Evolutionary conservation across 2,329 filamentous ascomycete genomes (phyloP), one percentile per base, ranked within the genome.

Genomic region (Phoma herbarum): DNA sequence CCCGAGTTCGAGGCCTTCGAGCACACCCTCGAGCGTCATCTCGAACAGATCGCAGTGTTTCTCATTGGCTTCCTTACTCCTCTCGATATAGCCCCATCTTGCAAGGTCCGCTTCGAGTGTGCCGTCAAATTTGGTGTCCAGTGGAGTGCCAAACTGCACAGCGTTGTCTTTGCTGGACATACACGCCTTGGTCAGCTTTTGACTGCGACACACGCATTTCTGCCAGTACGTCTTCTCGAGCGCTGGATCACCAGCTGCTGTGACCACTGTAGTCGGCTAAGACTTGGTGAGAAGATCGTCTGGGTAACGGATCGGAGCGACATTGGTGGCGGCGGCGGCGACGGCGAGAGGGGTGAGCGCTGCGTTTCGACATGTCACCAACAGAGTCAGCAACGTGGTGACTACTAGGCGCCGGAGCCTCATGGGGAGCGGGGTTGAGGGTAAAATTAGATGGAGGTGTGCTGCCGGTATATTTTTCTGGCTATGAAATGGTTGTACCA

Each of bases 61-160:
- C 39, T 42, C 10, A 25, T 42, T 35, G 14, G 41, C 49, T 3
- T 20, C 22, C 22, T 18, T 9, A 1, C 45, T 37, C 1, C n/a
- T 9, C 29, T 52, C 49, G 2, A 35, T 1, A 14, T 45, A 52
- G 9, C 49, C 49, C 41, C 49, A 52, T 16, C 10, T 16, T 14
- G 14, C 11, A 9, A 52, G 49, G 23, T 52, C 49, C 4, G 14
- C 1, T n/a, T 52, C 49, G 7, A 52, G 49, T 4, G 49, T 52
- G 6, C 49, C 9, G 9, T 45, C 41, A n/a, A 52, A 52, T 2
- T 11, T 23, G 7, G 29, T 44, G 16, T 52, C 49, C 2, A 52
- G 4, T 2, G 29, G 39, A 16, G 28, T 37, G 20, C 12, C 49
- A 5, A 37, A 52, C 16, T 37, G 16, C 2, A 33, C 5, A 16